A percentile compares a stretch with the other conserved stretches of the same genome.
Conservation (phyloP, 345 rosid genomes). For the Heritiera fomes region DNA sequence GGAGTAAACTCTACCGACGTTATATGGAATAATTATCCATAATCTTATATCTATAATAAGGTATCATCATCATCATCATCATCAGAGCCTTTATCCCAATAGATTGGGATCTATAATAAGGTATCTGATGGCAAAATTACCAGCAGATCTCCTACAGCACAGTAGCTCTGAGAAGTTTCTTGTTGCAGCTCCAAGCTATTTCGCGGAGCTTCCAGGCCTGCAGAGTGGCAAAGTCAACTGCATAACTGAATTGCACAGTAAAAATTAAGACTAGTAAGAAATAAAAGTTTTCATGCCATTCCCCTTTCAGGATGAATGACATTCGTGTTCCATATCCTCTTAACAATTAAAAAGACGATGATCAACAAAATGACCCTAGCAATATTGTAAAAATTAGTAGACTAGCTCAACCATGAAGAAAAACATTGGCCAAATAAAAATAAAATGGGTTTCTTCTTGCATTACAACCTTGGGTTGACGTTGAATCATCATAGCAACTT, state of each 20-base stretch:
- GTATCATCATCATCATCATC: neutral
- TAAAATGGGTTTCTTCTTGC: neutral
- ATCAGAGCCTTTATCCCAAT: too few relatives aligned
- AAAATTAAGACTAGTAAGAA: conserved; percentile 12
- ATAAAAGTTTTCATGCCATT: neutral
- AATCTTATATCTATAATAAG: neutral
- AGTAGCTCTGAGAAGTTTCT: conserved; percentile 44
- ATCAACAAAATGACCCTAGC: conserved; percentile 9
- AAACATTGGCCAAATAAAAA: neutral
- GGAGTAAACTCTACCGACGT: too few relatives aligned
- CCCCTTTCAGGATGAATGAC: neutral
- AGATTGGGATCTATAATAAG: neutral
- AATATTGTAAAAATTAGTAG: neutral
- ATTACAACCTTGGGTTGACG: neutral
- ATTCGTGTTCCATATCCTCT: neutral
- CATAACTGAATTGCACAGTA: neutral
- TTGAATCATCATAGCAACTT: neutral
- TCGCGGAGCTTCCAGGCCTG: conserved; percentile 81
- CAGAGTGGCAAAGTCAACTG: conserved; percentile 15
- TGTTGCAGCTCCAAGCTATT: conserved; percentile 78
- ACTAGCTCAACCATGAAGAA: neutral
- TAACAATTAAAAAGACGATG: neutral
- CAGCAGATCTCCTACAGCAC: conserved; percentile 39
- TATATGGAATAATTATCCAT: too few relatives aligned
- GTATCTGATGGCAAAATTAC: conserved; percentile 29